Evolutionary conservation across 768 basidiomycete species (phyloP), one percentile per base, ranked within the genome.

Genomic region (Termitomyces sp.): DNA sequence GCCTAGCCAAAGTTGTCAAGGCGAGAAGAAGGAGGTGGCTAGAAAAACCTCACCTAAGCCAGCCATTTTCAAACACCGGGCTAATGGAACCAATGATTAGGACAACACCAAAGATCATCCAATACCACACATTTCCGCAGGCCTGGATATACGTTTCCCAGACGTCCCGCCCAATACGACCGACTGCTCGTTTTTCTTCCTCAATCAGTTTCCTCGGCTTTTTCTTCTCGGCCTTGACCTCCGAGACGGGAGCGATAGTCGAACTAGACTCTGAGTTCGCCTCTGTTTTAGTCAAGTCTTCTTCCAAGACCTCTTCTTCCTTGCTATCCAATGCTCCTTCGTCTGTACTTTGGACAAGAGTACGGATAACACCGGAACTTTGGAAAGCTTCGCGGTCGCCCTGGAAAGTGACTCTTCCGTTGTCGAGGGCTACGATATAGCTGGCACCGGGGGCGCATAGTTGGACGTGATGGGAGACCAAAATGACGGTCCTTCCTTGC

Each of bases 401-500:
- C 57, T 85, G 77, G 70, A 87, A 96, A 45, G 81, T 73, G 14
- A 95, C 80, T n/a, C 83, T 82, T 31, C 91, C 92, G 64, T 90
- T 86, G 63, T 93, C 90, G 29, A 94, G 77, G 14, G 89, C 86
- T 38, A 96, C 89, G 62, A 98, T 79, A 69, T 92, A 95, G 25
- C 73, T 75, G 2, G 95, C 92, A 31, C 83, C 88, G 1, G 90
- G 84, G 2, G 85, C 80, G 65, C 92, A 94, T 4, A 98, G 79
- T 65, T 94, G 90, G 34, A 97, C 90, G 66, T 96, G 94, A 66
- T 99, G 96, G 3, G 95, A 97, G 50, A 98, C 96, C 14, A 99
- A 80, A 58, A 98, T 84, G 60, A 95, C 76, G 0, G 97, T 98
- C 37, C 95, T 82, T 25, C 84, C 86, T 51, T 75, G 72, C 79